Evolutionary conservation across 225 moss, liverwort and hornwort genomes (phyloP).

Genomic region (Polytrichum formosum): DNA sequence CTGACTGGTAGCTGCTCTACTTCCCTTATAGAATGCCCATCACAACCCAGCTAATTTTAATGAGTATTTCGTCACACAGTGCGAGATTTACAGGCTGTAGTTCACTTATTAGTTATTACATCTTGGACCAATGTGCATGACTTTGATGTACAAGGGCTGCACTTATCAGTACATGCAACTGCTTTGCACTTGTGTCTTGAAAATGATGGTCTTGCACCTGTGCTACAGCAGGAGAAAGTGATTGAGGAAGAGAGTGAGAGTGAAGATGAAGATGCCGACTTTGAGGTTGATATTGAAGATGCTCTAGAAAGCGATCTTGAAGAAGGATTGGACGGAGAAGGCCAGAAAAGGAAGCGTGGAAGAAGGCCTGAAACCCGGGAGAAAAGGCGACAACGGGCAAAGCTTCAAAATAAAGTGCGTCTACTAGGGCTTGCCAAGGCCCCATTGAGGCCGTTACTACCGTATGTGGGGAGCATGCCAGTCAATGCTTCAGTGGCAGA

Average conservation of each 20-base stretch:
- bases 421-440: slow-evolving; percentile 38
- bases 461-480: slow-evolving; percentile 36
- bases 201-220: not conserved
- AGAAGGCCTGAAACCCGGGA: slow-evolving; percentile 70
- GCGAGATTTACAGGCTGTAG: too few species aligned
- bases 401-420: slow-evolving; percentile 40
- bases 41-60: too few species aligned
- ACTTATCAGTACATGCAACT: too few species aligned
- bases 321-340: slow-evolving; percentile 46
- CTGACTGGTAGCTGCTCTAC: not conserved
- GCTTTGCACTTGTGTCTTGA: too few species aligned
- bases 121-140: too few species aligned
- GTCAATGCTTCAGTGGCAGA: slow-evolving; percentile 25
- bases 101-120: too few species aligned
- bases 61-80: too few species aligned
- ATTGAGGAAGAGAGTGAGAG: slow-evolving; percentile 79
- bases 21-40: too few species aligned
- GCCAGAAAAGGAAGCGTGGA: slow-evolving; percentile 58
- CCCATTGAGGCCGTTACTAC: slow-evolving; percentile 72
- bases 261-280: slow-evolving; percentile 97
- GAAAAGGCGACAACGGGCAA: slow-evolving; percentile 72
- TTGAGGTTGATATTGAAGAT: slow-evolving; percentile 93
- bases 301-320: slow-evolving; percentile 84
- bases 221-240: slow-evolving; percentile 46
- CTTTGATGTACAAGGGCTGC: too few species aligned